Evolutionary conservation across 139 green algal genomes (phyloP), one percentile per base, ranked within the genome.

Genomic region (Monoraphidium neglectum): DNA sequence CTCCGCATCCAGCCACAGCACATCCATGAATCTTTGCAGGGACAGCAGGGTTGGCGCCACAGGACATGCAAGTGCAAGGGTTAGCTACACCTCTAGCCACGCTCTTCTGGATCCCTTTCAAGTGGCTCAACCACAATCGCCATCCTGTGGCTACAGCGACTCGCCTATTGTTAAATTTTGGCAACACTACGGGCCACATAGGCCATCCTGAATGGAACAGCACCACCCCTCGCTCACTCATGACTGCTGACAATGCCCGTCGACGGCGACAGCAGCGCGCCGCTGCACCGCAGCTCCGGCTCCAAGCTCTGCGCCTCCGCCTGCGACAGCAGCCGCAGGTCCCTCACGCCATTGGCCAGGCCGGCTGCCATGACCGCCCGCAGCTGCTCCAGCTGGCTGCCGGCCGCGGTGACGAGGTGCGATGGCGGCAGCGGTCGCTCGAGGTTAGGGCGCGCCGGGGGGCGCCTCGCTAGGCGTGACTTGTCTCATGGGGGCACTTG

Each of bases 231-330:
- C 46, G 30, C 64, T 32, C 72, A 89, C 83, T 60, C 72, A 76
- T 96, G 90, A 77, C 84, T 92, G 87, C 95, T 90, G 2, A 97
- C 23, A 33, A 97, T 94, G 74, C 91, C 93, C 4, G 94, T 97
- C 35, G 79, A 90, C 1, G 94, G 92, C 26, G 94, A 98, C 53
- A 90, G 80, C 72, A 97, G 71, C 3, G 86, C 94, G 0, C 38
- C 56, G 30, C 65, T 56, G 33, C 85, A 93, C 1, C 37, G 40
- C 33, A 94, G 78, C 18, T 68, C 84, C 1, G 93, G 94, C 87
- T 97, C 92, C 79, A 95, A 64, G 3, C 43, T 46, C 2, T 13
- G 24, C 8, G 77, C 90, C 36, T 93, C 81, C 2, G 40, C n/a
- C 4, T 18, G 60, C 12, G 76, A 82, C 6, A 98, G 70, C 74